Evolutionary conservation across 768 basidiomycete genomes (phyloP).

Genomic region (Lenzites betulinus): DNA sequence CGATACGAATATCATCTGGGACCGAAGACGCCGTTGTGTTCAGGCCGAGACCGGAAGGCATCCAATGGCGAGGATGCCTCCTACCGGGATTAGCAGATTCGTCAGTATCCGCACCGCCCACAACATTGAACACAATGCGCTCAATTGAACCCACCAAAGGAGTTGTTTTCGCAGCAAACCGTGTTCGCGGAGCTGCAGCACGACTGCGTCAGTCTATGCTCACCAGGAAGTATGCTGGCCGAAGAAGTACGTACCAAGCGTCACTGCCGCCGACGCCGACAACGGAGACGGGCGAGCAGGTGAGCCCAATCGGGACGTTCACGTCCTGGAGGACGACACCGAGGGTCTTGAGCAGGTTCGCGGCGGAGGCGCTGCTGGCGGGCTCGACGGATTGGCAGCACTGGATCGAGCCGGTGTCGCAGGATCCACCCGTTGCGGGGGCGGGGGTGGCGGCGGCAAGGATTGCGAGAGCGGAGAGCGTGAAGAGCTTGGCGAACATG

Average conservation of each 20-base stretch:
- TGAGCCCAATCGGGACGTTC: conserved; percentile 19
- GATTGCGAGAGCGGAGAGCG: conserved; percentile 7
- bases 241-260: too few relatives aligned
- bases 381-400: conserved; percentile 5
- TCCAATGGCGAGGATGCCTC: neutral
- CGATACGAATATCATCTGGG: too few relatives aligned
- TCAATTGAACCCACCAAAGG: conserved; percentile 1
- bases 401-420: conserved; percentile 7
- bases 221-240: too few relatives aligned
- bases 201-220: neutral
- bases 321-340: conserved; percentile 22
- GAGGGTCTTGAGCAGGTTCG: conserved; percentile 10
- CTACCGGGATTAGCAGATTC: neutral
- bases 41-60: too few relatives aligned
- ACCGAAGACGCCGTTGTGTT: too few relatives aligned
- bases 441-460: conserved; percentile 14
- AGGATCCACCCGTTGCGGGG: neutral
- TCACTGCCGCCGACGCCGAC: conserved; percentile 9
- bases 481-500: conserved; percentile 2
- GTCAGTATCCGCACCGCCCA: neutral
- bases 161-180: conserved; percentile 16
- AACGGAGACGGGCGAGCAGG: conserved; percentile 17
- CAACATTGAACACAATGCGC: too few relatives aligned
- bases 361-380: conserved; percentile 4
- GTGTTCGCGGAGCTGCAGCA: conserved; percentile 7